Conservation (phyloP, 257 asterid species). For the Apocynum venetum region DNA sequence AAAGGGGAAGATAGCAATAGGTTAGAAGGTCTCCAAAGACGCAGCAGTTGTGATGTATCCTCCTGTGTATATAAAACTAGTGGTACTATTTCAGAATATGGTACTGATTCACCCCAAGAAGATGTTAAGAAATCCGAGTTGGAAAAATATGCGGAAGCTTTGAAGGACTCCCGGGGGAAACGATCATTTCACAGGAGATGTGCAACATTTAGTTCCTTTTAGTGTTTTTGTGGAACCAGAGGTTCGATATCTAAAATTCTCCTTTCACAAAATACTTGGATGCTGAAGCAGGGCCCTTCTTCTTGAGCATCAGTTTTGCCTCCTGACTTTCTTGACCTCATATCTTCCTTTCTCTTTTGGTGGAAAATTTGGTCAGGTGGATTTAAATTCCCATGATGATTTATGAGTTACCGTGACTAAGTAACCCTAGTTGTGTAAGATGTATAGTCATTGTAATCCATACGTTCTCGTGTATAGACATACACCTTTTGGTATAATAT, state of each 20-base stretch:
- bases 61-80: conserved; percentile 33
- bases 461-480: background rate
- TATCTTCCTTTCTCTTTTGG: background rate
- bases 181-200: conserved; percentile 41
- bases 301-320: background rate
- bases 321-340: background rate
- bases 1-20: conserved; percentile 27
- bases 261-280: background rate
- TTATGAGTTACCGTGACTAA: background rate
- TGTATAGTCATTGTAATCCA: conserved; percentile 3
- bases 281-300: background rate
- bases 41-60: conserved; percentile 10
- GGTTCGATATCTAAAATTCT: background rate
- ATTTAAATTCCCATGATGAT: background rate
- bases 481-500: background rate
- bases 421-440: background rate
- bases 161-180: conserved; percentile 45
- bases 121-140: conserved; percentile 46
- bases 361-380: background rate
- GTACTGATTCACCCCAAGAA: conserved; percentile 20
- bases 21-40: background rate
- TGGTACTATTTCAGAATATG: conserved; percentile 25
- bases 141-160: conserved; percentile 72
- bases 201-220: conserved; percentile 49
- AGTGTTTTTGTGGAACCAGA: conserved; percentile 8